A percentile compares a stretch with the other conserved stretches of the same genome.
Evolutionary conservation across 2,329 filamentous ascomycete species (phyloP).

Genomic region (Botrytis galanthina): DNA sequence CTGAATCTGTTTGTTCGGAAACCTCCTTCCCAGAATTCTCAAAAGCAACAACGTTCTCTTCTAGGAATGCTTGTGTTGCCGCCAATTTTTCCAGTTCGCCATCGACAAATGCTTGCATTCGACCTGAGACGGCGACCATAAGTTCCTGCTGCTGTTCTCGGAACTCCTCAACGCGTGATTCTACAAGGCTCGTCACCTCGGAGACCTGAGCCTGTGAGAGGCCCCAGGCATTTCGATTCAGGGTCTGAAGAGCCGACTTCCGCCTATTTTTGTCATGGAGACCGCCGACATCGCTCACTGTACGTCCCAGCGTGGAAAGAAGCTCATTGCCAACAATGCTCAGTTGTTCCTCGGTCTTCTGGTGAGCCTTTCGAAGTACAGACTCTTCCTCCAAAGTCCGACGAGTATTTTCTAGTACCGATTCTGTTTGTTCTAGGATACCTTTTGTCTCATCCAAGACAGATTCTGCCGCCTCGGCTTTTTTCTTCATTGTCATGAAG

Average conservation of each 20-base stretch:
- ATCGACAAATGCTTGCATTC: conserved; percentile 75
- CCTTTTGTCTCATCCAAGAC: conserved; percentile 76
- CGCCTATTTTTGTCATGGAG: conserved; percentile 84
- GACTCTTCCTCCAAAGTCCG: conserved; percentile 77
- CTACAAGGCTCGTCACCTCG: conserved; percentile 73
- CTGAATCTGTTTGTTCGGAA: conserved; percentile 62
- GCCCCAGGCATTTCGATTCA: conserved; percentile 78
- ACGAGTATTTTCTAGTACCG: conserved; percentile 74
- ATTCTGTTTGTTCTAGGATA: conserved; percentile 83
- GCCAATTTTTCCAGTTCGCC: conserved; percentile 71
- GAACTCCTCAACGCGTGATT: conserved; percentile 71
- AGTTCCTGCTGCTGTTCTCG: conserved; percentile 69
- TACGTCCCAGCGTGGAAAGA: conserved; percentile 72
- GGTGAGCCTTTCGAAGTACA: conserved; percentile 75
- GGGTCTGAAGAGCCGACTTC: conserved; percentile 76
- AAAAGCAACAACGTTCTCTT: conserved; percentile 67
- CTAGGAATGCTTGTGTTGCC: conserved; percentile 66
- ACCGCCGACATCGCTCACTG: conserved; percentile 75
- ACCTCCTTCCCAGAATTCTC: conserved; percentile 66
- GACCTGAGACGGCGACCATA: conserved; percentile 62
- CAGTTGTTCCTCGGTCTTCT: conserved; percentile 78
- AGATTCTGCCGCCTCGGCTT: conserved; percentile 73
- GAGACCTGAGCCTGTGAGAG: conserved; percentile 72
- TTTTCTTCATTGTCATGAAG: conserved; percentile 85
- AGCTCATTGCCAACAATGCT: conserved; percentile 71